phyloP scores from a whole-genome alignment of 1,139 yeast genomes.

The Blastobotrys petasosporus region DNA sequence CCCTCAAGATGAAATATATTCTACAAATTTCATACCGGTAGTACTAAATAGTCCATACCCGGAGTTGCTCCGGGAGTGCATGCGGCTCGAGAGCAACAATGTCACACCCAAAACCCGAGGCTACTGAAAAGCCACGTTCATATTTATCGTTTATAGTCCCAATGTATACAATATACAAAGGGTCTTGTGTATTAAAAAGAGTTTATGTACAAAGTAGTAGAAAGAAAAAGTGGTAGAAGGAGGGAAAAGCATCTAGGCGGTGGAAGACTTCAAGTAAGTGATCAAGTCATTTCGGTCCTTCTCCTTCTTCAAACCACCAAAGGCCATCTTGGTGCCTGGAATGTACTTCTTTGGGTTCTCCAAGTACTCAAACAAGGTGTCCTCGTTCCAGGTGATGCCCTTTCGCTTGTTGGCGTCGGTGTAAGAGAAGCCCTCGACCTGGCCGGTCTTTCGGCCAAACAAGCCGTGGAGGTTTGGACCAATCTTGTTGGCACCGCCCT shows the following conservation, averaged over 20 bases:
- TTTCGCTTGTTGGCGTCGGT: constrained; percentile 98
- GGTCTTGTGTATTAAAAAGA: too few relatives aligned
- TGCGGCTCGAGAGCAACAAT: too few relatives aligned
- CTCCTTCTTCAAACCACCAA: constrained; percentile 98
- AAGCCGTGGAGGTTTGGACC: constrained; percentile 98
- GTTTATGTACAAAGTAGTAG: too few relatives aligned
- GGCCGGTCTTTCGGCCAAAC: constrained; percentile 87
- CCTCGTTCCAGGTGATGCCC: constrained; percentile 83
- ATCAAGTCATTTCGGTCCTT: constrained; percentile 97
- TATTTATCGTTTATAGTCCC: too few relatives aligned
- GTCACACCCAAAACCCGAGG: too few relatives aligned
- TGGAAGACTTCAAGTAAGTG: constrained; percentile 78
- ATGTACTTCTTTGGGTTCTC: constrained; percentile 99
- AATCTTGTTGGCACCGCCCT: constrained; percentile 96
- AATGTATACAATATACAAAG: too few relatives aligned
- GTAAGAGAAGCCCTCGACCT: constrained; percentile 88
- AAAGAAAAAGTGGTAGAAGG: too few relatives aligned
- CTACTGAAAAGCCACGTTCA: too few relatives aligned
- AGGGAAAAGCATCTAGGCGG: constrained; percentile 29
- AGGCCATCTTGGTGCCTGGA: constrained; percentile 99
- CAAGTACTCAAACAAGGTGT: constrained; percentile 89
- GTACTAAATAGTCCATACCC: too few relatives aligned
- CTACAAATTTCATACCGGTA: too few relatives aligned
- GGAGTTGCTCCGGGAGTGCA: too few relatives aligned
- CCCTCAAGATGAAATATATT: too few relatives aligned